Evolutionary conservation across 176 grass and related monocot genomes (phyloP), one percentile per base, ranked within the genome.

Genomic region (Oryza glumipatula): DNA sequence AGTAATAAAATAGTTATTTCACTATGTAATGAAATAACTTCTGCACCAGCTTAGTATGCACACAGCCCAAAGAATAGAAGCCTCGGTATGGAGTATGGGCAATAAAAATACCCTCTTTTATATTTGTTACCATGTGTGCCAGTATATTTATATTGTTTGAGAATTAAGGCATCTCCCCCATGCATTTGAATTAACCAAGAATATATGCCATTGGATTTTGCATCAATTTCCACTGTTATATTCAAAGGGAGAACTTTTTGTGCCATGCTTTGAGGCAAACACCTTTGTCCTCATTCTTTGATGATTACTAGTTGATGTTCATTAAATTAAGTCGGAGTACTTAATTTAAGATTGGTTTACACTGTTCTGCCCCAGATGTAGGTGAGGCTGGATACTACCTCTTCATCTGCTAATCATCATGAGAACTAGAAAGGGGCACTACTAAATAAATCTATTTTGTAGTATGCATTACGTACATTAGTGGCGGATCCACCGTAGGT

Each of bases 341-440:
- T 23, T 46, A 63, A 63, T 22, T 63, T 63, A 70, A 70, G 26
- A 23, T 70, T 61, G 21, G 19, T 35, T 63, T 51, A 16, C 48
- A 24, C 24, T 32, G 14, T 56, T 28, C 38, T 48, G 26, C 66
- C 38, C 80, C 22, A 72, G 80, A 83, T 66, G 52, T 15, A 82
- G 38, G 65, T 71, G 79, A 39, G 19, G 10, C 51, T 8, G 44
- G 73, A 83, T 78, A 68, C n/a, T 51, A 30, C 54, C 67, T 65
- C 67, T 65, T 76, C 72, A 64, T 36, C 41, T 11, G 12, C 24
- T 26, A 38, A 6, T 61, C 65, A 54, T 65, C 66, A 49, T 63
- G 17, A 67, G 45, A 46, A 65, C 54, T n/a, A 39, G 44, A 79
- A 72, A 17, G 32, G 38, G 54, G 54, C 7, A 14, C 5, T 13